phyloP scores from a whole-genome alignment of 768 basidiomycete species.

The Boletus rubroflammeus region DNA sequence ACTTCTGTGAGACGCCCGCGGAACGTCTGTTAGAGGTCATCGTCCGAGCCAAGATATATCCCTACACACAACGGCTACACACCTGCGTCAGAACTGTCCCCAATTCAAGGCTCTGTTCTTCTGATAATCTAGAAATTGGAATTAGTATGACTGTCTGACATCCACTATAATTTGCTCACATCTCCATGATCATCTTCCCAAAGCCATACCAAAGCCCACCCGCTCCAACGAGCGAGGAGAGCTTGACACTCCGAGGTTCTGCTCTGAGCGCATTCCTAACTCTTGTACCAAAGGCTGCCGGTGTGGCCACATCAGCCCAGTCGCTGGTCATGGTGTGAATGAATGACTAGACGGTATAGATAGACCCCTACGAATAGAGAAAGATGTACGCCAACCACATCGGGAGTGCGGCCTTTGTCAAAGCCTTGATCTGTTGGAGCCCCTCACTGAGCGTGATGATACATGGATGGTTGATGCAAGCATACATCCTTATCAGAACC shows the following conservation, averaged over 20 bases:
- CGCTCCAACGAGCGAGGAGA: constrained; percentile 80
- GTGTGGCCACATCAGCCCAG: constrained; percentile 87
- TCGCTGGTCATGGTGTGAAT: constrained; percentile 41
- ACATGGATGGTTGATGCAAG: constrained; percentile 5
- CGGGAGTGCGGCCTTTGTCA: constrained; percentile 78
- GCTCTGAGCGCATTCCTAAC: constrained; percentile 88
- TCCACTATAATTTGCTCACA: constrained; percentile 45
- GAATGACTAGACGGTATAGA: not conserved
- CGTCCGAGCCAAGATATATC: not conserved
- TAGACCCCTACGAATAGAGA: constrained; percentile 60
- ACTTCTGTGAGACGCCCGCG: constrained; percentile 71
- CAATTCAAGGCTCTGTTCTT: constrained; percentile 68
- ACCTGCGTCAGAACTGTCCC: constrained; percentile 70
- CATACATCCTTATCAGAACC: constrained; percentile 80
- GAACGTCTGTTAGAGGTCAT: constrained; percentile 55
- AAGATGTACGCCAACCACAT: constrained; percentile 90
- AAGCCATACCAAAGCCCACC: constrained; percentile 93
- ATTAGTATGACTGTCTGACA: not conserved
- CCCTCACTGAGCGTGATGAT: constrained; percentile 6
- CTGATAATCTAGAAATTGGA: constrained; percentile 56
- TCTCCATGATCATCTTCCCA: constrained; percentile 79
- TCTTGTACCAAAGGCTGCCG: constrained; percentile 67
- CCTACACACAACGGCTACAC: constrained; percentile 16
- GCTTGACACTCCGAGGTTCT: constrained; percentile 78
- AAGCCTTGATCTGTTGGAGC: constrained; percentile 60